A percentile compares a stretch with the other conserved stretches of the same genome.
Evolutionary conservation across 176 grass and related monocot species (phyloP).

Genomic region (Oryza brachyantha): DNA sequence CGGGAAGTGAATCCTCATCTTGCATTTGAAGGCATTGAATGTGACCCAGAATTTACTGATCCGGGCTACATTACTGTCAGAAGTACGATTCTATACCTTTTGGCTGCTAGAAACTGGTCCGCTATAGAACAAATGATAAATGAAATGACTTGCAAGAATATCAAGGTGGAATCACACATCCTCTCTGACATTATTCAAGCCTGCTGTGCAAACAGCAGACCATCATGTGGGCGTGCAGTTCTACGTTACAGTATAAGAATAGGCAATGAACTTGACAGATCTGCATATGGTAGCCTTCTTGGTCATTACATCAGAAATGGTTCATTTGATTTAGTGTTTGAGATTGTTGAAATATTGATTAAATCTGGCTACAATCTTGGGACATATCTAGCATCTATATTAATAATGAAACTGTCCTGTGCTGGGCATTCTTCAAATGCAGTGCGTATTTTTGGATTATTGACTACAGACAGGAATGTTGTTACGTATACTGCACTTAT

Average conservation of each 20-base stretch:
- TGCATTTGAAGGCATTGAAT: constrained; percentile 52
- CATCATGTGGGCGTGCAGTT: constrained; percentile 52
- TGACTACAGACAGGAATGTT: constrained; percentile 53
- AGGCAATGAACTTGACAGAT: constrained; percentile 44
- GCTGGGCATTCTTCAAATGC: constrained; percentile 53
- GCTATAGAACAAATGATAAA: constrained; percentile 52
- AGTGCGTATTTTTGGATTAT: constrained; percentile 48
- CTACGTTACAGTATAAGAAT: constrained; percentile 43
- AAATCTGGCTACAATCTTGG: constrained; percentile 52
- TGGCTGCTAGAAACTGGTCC: constrained; percentile 47
- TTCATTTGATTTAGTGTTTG: constrained; percentile 39
- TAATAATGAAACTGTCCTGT: constrained; percentile 55
- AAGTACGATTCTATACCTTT: constrained; percentile 52
- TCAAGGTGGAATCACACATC: constrained; percentile 48
- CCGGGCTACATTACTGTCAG: constrained; percentile 47
- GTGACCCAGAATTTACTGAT: constrained; percentile 39
- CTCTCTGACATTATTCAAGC: constrained; percentile 53
- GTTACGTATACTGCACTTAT: constrained; percentile 65
- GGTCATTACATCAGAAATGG: constrained; percentile 56
- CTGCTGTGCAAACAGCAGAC: constrained; percentile 44
- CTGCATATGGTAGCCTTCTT: constrained; percentile 63
- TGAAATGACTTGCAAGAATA: constrained; percentile 34
- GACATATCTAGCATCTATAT: constrained; percentile 59
- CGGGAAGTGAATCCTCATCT: constrained; percentile 70
- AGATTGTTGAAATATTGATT: constrained; percentile 60